Conservation (phyloP, 257 asterid genomes). For the Cordia subcordata region DNA sequence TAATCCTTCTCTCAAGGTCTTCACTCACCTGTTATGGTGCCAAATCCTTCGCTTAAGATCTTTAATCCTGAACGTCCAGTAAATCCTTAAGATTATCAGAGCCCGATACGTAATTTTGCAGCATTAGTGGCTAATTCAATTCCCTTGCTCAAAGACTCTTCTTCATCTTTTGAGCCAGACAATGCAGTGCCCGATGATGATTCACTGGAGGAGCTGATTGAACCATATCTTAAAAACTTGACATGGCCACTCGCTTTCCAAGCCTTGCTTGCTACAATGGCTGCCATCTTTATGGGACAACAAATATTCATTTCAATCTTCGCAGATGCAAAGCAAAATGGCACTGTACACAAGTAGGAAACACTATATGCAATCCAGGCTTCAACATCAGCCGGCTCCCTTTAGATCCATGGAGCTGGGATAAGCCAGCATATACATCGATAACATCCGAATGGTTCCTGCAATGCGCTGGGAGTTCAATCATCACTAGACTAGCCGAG, state of each 20-base stretch:
- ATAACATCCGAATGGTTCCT: slow-evolving; percentile 50
- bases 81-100: too few relatives aligned
- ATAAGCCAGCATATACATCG: slow-evolving; percentile 25
- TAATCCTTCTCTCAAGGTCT: too few relatives aligned
- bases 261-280: slow-evolving; percentile 24
- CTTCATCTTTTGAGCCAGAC: too few relatives aligned
- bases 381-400: slow-evolving; percentile 26
- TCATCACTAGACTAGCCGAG: too few relatives aligned
- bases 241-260: slow-evolving; percentile 29
- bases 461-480: slow-evolving; percentile 20
- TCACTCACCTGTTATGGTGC: too few relatives aligned
- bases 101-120: too few relatives aligned
- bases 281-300: slow-evolving; percentile 46
- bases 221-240: slow-evolving; percentile 10
- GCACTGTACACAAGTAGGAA: slow-evolving; percentile 22
- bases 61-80: too few relatives aligned
- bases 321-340: slow-evolving; percentile 42
- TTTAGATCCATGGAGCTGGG: slow-evolving; percentile 36
- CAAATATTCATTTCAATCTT: slow-evolving; percentile 41
- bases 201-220: slow-evolving; percentile 11
- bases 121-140: too few relatives aligned
- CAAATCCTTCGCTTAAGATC: too few relatives aligned
- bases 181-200: too few relatives aligned
- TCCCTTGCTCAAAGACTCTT: too few relatives aligned
- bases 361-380: slow-evolving; percentile 7